These are phyloP conservation scores for Periconia sp. DNA, from an alignment of 2,329 filamentous ascomycete genomes.

Conservation along the genomic window DNA sequence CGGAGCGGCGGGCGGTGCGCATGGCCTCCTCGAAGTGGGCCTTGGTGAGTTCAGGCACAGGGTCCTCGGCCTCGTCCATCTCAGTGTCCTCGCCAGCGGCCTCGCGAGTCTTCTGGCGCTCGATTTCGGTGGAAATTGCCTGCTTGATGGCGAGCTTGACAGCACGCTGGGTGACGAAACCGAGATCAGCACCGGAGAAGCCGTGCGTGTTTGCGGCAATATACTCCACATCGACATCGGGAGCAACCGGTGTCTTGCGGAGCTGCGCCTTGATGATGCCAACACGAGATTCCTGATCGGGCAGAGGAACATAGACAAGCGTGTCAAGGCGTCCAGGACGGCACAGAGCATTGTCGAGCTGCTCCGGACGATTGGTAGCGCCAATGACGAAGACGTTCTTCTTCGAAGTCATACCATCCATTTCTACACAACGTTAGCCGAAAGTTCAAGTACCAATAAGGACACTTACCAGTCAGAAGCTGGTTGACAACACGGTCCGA, in stretches of 20 bases:
- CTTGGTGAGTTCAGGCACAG: conserved; percentile 93
- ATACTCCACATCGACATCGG: conserved; percentile 85
- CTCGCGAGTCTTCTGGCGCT: conserved; percentile 87
- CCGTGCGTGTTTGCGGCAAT: conserved; percentile 98
- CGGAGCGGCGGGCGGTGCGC: conserved; percentile 90
- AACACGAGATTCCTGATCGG: conserved; percentile 87
- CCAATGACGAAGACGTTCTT: conserved; percentile 99
- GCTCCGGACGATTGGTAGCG: conserved; percentile 97
- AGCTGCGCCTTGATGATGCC: conserved; percentile 94
- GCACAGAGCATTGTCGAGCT: conserved; percentile 96
- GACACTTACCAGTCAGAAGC: conserved; percentile 83
- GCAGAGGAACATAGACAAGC: conserved; percentile 96
- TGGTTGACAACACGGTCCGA: conserved; percentile 99
- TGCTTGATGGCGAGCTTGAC: conserved; percentile 99
- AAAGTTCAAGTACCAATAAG: not conserved
- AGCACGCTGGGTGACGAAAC: conserved; percentile 97
- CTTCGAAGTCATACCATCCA: conserved; percentile 99
- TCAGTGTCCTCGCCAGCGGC: conserved; percentile 74
- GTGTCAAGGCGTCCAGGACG: conserved; percentile 98
- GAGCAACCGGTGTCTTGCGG: conserved; percentile 92
- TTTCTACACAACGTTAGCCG: conserved; percentile 69
- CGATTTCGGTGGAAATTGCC: conserved; percentile 86
- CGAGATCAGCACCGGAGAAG: conserved; percentile 99
- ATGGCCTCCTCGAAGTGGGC: conserved; percentile 99
- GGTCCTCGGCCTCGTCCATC: conserved; percentile 81